Evolutionary conservation across 2,329 filamentous ascomycete genomes (phyloP), one percentile per base, ranked within the genome.

Genomic region (Aspergillus sp.): DNA sequence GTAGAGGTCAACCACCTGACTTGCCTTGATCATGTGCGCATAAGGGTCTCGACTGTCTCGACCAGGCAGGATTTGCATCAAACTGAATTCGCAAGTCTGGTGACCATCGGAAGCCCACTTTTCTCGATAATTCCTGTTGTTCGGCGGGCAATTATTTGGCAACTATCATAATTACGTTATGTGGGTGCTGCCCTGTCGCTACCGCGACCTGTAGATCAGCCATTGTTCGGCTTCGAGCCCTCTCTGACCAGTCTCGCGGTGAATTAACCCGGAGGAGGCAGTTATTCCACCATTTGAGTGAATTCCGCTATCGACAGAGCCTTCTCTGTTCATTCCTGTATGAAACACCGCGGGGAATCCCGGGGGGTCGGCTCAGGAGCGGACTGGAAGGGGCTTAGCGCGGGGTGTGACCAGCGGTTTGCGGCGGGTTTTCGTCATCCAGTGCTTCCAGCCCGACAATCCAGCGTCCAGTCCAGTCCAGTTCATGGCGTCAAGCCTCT

Each of bases 91-190:
- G 60, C 64, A 47, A 46, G 62, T 65, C 64, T 61, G 64, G 55
- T 66, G 64, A 65, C 64, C 63, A 33, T 30, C 22, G 24, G 30
- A 49, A 64, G 61, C 49, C 61, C 62, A 63, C 62, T 59, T 45
- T 33, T 44, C 13, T 37, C 45, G 45, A 48, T 19, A 42, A 51
- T 58, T 51, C 53, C 42, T 51, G 33, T n/a, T 34, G 45, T 33
- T 42, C n/a, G 17, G 30, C 22, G 44, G 44, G 27, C 37, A 30
- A 51, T 30, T 30, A 57, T 57, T 50, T 12, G 33, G 33, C n/a
- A 34, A 34, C 34, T 47, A 48, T 54, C 42, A 54, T 41, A 27
- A 47, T 54, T 54, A 54, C 51, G 51, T 54, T 47, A 53, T 33
- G 44, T 54, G 20, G 44, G 33, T 20, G 51, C 19, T 20, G 51